Conservation (phyloP, 768 basidiomycete genomes). For the Pulveroboletus sp. region DNA sequence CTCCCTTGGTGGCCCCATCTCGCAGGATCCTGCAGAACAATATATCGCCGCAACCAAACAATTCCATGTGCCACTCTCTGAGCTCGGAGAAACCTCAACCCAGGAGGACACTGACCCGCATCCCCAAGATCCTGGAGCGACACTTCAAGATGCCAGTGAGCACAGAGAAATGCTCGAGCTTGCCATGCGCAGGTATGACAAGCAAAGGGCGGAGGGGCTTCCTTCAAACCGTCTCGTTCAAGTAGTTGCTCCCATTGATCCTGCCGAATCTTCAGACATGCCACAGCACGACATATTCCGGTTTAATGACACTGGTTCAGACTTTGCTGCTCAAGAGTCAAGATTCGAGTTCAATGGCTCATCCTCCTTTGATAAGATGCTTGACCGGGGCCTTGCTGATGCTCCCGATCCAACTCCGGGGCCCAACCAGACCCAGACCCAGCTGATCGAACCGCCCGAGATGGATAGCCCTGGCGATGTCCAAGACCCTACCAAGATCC, state of each 20-base stretch:
- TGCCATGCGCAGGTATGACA: constrained; percentile 27
- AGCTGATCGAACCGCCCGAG: constrained; percentile 6
- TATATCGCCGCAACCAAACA: constrained; percentile 46
- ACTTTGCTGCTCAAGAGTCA: constrained; percentile 22
- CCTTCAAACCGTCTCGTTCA: constrained; percentile 28
- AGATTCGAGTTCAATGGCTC: constrained; percentile 38
- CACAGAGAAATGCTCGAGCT: constrained; percentile 21
- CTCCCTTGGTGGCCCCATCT: constrained; percentile 57
- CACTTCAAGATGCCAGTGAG: constrained; percentile 48
- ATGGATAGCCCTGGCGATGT: constrained; percentile 1
- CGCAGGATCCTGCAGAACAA: constrained; percentile 44
- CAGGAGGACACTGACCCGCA: constrained; percentile 24
- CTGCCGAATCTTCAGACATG: constrained; percentile 27
- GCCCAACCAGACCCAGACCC: constrained; percentile 14
- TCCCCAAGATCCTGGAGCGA: constrained; percentile 43
- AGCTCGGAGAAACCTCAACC: constrained; percentile 41
- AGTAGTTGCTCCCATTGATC: constrained; percentile 51
- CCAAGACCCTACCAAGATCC: constrained; percentile 1
- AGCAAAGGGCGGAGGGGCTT: constrained; percentile 13
- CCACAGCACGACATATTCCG: constrained; percentile 16
- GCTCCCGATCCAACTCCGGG: constrained; percentile 23
- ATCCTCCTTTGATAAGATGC: constrained; percentile 40
- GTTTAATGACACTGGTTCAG: constrained; percentile 8
- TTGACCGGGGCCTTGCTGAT: constrained; percentile 32
- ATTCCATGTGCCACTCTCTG: constrained; percentile 58